Base-by-base conservation (phyloP, 192 early-diverging fungal species). In the Jimgerdemannia flammicorona region DNA sequence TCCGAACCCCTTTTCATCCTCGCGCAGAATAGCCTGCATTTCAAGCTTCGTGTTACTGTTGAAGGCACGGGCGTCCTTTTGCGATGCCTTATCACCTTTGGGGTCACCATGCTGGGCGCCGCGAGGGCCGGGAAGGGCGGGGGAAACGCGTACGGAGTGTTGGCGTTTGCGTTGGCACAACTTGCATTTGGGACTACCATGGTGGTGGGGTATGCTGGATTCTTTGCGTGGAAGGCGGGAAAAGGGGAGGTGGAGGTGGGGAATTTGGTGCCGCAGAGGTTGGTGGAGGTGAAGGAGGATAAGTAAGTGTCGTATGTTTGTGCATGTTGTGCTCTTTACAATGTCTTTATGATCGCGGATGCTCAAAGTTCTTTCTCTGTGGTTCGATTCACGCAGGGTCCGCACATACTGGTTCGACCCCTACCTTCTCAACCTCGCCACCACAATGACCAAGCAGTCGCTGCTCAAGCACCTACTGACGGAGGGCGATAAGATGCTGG, bases 401-500 rank as follows among this genome's bases (percentile, higher is more conserved):
- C 83, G 76, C 65, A 66, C 63, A 67, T 84, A 80, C 73, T 94
- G 86, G 76, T 88, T 95, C 66, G 91, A 93, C 77, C 76, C 72
- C 9, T 70, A 83, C 14, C 79, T 92, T 40, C 77, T 90, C n/a
- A 79, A 86, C n/a, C 74, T 99, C 44, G 89, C 93, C 3, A 80
- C 85, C 43, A 91, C 90, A 3, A 92, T 98, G 78, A 91, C 93
- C 2, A 89, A 89, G 3, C 96, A 98, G 80, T 94, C 95, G 0
- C 70, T 96, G 17, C 83, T 98, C n/a, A 99, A 99, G 78, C 94
- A 98, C 77, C 67, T 97, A 10, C 78, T 99, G 42, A 98, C 98
- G 3, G 95, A 97, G 81, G 98, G 96, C n/a, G 98, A 99, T 81
- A 95, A 95, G 77, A 93, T 99, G 85, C 75, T 96, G n/a, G 87